These are phyloP conservation scores for Suillus luteus DNA, from an alignment of 768 basidiomycete genomes.

Conservation along the genomic window DNA sequence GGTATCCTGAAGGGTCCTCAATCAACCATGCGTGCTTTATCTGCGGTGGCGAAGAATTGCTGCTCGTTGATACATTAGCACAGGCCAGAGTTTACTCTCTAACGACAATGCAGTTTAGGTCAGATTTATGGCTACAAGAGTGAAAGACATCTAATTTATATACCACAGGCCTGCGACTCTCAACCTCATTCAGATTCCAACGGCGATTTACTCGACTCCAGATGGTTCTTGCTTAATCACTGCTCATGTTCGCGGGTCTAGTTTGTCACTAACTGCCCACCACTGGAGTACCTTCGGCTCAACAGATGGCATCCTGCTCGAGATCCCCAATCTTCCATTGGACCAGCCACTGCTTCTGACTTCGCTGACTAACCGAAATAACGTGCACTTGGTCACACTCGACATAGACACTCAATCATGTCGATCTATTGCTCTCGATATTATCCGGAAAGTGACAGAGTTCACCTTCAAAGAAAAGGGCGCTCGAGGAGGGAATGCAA, in stretches of 20 bases:
- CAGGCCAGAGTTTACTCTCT: slow-evolving; percentile 54
- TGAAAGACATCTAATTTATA: not conserved
- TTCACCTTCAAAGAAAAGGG: slow-evolving; percentile 55
- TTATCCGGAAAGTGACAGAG: slow-evolving; percentile 57
- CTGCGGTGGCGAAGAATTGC: slow-evolving; percentile 51
- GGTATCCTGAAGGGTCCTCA: slow-evolving; percentile 38
- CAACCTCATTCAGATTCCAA: slow-evolving; percentile 38
- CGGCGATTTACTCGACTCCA: slow-evolving; percentile 45
- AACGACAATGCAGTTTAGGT: slow-evolving; percentile 57
- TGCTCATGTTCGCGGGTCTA: slow-evolving; percentile 26
- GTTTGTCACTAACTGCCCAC: slow-evolving; percentile 39
- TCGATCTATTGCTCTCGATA: slow-evolving; percentile 48
- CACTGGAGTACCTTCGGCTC: slow-evolving; percentile 64
- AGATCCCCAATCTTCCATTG: slow-evolving; percentile 29
- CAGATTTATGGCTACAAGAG: slow-evolving; percentile 6
- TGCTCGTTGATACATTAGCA: slow-evolving; percentile 46
- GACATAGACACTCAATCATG: slow-evolving; percentile 35
- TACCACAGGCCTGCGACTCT: slow-evolving; percentile 45
- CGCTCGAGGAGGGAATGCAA: slow-evolving; percentile 18
- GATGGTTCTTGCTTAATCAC: slow-evolving; percentile 56
- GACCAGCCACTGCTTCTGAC: slow-evolving; percentile 38
- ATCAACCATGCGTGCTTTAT: slow-evolving; percentile 47
- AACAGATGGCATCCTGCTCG: slow-evolving; percentile 42
- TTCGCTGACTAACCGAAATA: slow-evolving; percentile 44
- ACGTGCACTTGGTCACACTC: slow-evolving; percentile 46